Base-by-base conservation (phyloP, 1,284 basidiomycete genomes). In the Cryptococcus maquisensis region DNA sequence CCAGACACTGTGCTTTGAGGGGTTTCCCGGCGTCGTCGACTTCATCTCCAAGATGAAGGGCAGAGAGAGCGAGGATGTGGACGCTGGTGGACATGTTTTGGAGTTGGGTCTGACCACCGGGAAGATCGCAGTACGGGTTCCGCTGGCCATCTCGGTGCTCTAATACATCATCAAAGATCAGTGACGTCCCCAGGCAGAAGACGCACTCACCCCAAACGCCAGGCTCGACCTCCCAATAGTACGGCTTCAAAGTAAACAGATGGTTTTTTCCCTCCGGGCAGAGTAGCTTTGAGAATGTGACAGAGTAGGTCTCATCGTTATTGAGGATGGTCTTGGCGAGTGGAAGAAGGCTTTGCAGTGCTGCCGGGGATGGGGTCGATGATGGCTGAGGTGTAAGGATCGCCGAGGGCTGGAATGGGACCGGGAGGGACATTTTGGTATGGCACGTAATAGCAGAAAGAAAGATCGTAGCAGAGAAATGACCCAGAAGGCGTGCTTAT, bases 221-320 rank as follows among this genome's bases (percentile, higher is more conserved):
- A 10, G 60, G 56, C 35, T 51, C 26, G 12, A 37, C 41, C 38
- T 60, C 59, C 69, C 69, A 71, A 47, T 54, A 66, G 55, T 71
- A 65, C 9, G 69, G 69, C 50, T 61, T 61, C 9, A 68, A 54
- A 9, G 65, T 60, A 47, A 63, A 69, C 18, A 71, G 54, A 43
- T 66, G 54, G 50, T 69, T 67, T 51, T 60, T 59, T 6, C 62
- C 63, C 16, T 51, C 55, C 24, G 53, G 53, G 45, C 63, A 66
- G 2, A 47, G 32, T 12, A 64, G 18, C 2, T 58, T 55, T 24
- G 60, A 61, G 43, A 51, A 60, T 9, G 68, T 69, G 12, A 69
- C 59, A 4, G 57, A 61, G 55, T 53, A 72, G 1, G 46, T 45
- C 24, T 61, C 57, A 26, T 52, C 49, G 1, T 45, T 45, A 2